Evolutionary conservation across 306 rosid genomes (phyloP).

Genomic region (Vigna mungo): DNA sequence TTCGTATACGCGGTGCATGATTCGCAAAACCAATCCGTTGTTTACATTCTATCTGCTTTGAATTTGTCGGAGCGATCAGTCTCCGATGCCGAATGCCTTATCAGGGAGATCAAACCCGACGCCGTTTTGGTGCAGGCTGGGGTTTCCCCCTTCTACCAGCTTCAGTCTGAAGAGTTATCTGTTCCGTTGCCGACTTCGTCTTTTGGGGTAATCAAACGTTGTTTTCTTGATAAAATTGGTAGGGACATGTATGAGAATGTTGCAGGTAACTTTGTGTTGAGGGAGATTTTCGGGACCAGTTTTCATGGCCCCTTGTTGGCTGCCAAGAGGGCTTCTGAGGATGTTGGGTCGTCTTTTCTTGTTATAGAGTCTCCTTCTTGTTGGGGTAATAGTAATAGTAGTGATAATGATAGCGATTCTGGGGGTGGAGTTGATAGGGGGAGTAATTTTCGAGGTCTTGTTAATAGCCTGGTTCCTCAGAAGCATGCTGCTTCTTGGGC

Average conservation of each 20-base stretch:
- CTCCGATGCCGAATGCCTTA: conserved; percentile 58
- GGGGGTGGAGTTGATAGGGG: conserved; percentile 45
- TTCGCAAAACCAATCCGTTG: conserved; percentile 59
- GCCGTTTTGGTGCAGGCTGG: conserved; percentile 71
- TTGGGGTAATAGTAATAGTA: conserved; percentile 15
- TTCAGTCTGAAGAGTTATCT: conserved; percentile 50
- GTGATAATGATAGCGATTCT: background rate
- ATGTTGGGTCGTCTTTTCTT: conserved; percentile 68
- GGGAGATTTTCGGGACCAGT: conserved; percentile 73
- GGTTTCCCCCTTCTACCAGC: conserved; percentile 43
- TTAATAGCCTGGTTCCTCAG: conserved; percentile 67
- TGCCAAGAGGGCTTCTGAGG: conserved; percentile 70
- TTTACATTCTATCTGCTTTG: conserved; percentile 72
- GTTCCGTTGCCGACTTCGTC: conserved; percentile 68
- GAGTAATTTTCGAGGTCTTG: conserved; percentile 51
- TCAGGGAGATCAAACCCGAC: conserved; percentile 72
- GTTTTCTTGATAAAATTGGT: conserved; percentile 67
- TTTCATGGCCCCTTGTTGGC: conserved; percentile 74
- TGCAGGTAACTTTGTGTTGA: conserved; percentile 67
- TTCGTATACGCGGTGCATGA: conserved; percentile 72
- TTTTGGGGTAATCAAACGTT: conserved; percentile 65
- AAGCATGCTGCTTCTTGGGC: conserved; percentile 51
- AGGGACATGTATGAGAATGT: conserved; percentile 68
- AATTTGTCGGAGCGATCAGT: conserved; percentile 74
- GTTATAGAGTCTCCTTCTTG: conserved; percentile 59